Percentiles rank a stretch among this genome's conserved stretches.
Evolutionary conservation across 441 rosid genomes (phyloP).

Genomic region (Sinapis alba): DNA sequence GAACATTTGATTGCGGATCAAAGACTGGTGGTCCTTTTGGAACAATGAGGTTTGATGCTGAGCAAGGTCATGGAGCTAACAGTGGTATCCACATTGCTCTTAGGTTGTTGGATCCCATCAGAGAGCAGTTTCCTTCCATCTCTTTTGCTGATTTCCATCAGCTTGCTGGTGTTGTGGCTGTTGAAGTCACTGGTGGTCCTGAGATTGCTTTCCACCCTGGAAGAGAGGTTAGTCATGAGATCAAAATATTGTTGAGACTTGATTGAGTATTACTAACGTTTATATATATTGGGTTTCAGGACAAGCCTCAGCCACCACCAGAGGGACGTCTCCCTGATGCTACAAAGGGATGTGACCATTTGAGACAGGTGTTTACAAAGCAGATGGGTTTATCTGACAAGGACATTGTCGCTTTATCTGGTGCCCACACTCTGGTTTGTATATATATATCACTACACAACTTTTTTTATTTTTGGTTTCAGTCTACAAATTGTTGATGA

Average conservation of each 20-base stretch:
- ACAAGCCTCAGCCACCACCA: constrained; percentile 85
- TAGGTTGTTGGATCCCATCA: constrained; percentile 84
- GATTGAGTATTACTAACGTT: too few species aligned
- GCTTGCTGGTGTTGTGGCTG: constrained; percentile 95
- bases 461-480: constrained; percentile 15
- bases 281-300: constrained; percentile 46
- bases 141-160: constrained; percentile 79
- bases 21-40: constrained; percentile 97
- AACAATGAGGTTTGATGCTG: constrained; percentile 67
- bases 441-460: not conserved
- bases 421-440: constrained; percentile 93
- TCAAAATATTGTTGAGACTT: too few species aligned
- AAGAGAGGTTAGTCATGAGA: constrained; percentile 65
- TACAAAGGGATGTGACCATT: constrained; percentile 77
- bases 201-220: constrained; percentile 96
- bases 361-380: constrained; percentile 65
- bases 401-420: constrained; percentile 93
- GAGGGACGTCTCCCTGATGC: constrained; percentile 98
- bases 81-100: constrained; percentile 85
- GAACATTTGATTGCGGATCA: constrained; percentile 74
- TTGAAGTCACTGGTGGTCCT: constrained; percentile 96
- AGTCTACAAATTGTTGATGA: not conserved
- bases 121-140: constrained; percentile 74
- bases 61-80: constrained; percentile 84
- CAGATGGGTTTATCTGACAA: constrained; percentile 90